These are phyloP conservation scores for Colletotrichum sp. DNA, from an alignment of 2,329 filamentous ascomycete species.

Conservation along the genomic window DNA sequence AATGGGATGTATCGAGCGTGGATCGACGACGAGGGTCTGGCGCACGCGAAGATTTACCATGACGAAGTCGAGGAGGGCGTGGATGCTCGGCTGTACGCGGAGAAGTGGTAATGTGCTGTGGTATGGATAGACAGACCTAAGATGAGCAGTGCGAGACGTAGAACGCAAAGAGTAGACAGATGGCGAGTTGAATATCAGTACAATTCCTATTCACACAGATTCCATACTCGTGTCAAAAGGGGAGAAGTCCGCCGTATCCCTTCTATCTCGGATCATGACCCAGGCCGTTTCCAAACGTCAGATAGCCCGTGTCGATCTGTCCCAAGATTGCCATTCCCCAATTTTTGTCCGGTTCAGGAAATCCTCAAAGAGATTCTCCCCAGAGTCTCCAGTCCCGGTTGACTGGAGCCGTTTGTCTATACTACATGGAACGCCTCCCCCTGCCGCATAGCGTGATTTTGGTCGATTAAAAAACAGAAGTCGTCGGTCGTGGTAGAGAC, in stretches of 20 bases:
- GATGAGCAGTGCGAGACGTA: background rate
- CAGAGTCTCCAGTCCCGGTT: background rate
- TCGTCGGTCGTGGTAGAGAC: background rate
- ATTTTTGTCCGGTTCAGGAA: background rate
- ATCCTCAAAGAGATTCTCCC: background rate
- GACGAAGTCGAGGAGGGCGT: slow-evolving; percentile 23
- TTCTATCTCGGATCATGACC: background rate
- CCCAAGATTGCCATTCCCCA: background rate
- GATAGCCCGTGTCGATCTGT: background rate
- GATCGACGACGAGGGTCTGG: slow-evolving; percentile 65
- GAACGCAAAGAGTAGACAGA: background rate
- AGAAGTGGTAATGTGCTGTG: slow-evolving; percentile 11
- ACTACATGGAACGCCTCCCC: slow-evolving; percentile 20
- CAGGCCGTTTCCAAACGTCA: background rate
- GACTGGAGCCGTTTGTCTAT: slow-evolving; percentile 7
- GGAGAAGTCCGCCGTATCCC: background rate
- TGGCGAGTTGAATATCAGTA: slow-evolving; percentile 6
- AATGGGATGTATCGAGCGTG: slow-evolving; percentile 88
- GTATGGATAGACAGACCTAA: background rate
- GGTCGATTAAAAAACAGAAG: background rate
- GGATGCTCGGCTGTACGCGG: background rate
- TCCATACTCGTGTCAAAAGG: background rate
- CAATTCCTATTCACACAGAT: slow-evolving; percentile 18
- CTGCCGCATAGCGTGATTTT: background rate
- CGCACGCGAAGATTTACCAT: slow-evolving; percentile 63